phyloP scores from a whole-genome alignment of 495 filamentous ascomycete genomes.

The Penicillium desertorum region DNA sequence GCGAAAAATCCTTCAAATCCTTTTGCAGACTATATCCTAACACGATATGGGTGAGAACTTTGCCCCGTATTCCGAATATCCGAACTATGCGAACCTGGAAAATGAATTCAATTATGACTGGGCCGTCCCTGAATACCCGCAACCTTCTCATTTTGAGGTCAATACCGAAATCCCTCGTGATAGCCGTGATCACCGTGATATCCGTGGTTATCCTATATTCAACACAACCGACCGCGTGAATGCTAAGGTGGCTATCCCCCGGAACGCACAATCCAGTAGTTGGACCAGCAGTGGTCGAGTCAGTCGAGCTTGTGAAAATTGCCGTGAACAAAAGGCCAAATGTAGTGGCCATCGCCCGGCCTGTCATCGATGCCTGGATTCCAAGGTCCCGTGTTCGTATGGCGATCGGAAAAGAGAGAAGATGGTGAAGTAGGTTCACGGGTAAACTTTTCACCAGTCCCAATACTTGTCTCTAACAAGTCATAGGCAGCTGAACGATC shows the following conservation, averaged over 20 bases:
- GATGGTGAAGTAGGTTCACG: conserved; percentile 46
- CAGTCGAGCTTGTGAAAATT: conserved; percentile 67
- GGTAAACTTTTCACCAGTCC: no score
- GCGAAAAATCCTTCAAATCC: background rate
- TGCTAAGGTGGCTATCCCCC: conserved; percentile 43
- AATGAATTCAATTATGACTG: conserved; percentile 26
- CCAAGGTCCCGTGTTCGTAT: conserved; percentile 52
- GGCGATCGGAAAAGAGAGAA: conserved; percentile 60
- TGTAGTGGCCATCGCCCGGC: conserved; percentile 57
- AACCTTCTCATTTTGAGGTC: conserved; percentile 14
- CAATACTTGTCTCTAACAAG: conserved; percentile 17
- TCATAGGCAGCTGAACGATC: conserved; percentile 41
- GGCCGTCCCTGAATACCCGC: conserved; percentile 21
- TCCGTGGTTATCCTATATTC: conserved; percentile 15
- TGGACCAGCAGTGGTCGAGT: conserved; percentile 42
- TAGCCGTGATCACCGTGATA: conserved; percentile 13
- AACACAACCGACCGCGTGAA: conserved; percentile 25
- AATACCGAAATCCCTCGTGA: conserved; percentile 21
- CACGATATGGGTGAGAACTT: conserved; percentile 32
- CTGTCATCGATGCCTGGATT: conserved; percentile 58
- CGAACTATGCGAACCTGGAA: conserved; percentile 17
- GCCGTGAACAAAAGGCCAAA: conserved; percentile 67
- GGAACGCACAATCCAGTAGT: conserved; percentile 28
- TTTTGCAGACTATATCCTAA: background rate
- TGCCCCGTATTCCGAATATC: conserved; percentile 21